phyloP scores from a whole-genome alignment of 2,329 filamentous ascomycete species.

The Exophiala alcalophila region DNA sequence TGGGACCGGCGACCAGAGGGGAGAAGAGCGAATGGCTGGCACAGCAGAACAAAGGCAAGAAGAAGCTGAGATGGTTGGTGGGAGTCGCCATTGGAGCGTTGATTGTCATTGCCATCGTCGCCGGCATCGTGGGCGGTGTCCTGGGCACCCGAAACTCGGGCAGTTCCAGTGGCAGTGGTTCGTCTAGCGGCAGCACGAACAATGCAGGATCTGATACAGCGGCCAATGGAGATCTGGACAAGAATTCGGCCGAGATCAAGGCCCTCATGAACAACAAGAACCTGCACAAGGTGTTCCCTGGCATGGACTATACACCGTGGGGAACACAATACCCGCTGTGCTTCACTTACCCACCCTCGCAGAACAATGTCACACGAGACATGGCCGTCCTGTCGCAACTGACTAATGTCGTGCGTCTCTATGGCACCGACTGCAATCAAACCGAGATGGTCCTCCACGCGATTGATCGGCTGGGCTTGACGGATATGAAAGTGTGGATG shows the following conservation, averaged over 20 bases:
- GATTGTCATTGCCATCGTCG: constrained; percentile 67
- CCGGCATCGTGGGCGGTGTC: constrained; percentile 71
- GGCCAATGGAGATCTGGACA: constrained; percentile 67
- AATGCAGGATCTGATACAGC: constrained; percentile 59
- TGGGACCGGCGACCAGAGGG: constrained; percentile 37
- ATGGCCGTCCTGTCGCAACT: constrained; percentile 85
- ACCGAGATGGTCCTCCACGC: constrained; percentile 89
- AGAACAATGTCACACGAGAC: constrained; percentile 93
- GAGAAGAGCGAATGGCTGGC: constrained; percentile 68
- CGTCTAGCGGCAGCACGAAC: constrained; percentile 30
- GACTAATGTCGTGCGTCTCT: constrained; percentile 81
- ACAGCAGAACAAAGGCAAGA: constrained; percentile 60
- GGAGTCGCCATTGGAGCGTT: constrained; percentile 62
- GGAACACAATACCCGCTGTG: constrained; percentile 89
- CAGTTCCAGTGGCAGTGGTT: constrained; percentile 22
- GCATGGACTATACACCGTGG: constrained; percentile 91
- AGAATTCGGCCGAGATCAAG: constrained; percentile 76
- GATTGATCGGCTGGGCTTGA: constrained; percentile 68
- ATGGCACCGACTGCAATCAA: constrained; percentile 96
- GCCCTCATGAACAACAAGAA: constrained; percentile 73
- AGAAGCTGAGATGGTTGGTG: constrained; percentile 67
- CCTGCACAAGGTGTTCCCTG: constrained; percentile 90
- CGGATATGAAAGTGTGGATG: constrained; percentile 82
- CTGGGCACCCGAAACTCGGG: constrained; percentile 54
- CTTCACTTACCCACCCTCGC: constrained; percentile 70